Base-by-base conservation (phyloP, 768 basidiomycete genomes). In the Phylloporus arenicola region DNA sequence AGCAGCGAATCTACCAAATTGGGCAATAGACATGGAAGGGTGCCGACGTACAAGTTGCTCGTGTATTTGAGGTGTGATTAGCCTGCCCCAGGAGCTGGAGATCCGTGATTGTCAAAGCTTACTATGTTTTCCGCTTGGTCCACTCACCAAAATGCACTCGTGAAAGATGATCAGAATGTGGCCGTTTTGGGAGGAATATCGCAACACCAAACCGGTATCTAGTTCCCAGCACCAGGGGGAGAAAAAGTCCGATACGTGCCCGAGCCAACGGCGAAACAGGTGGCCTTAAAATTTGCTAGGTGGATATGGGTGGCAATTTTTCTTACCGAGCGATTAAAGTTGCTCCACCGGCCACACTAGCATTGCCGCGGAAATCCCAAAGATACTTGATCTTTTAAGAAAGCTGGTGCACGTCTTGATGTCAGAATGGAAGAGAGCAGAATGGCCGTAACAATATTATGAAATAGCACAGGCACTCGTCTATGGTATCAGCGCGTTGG, bases 331-430 rank as follows among this genome's bases (percentile, higher is more conserved):
- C 41, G 14, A 27, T 40, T 20, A 40, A 40, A 13, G 20, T 24
- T 14, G 19, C 40, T 16, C 11, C 29, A 30, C 29, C 29, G 3
- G 29, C 41, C 41, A 42, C 10, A 14, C 25, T 7, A 8, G 16
- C 8, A 42, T n/a, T 16, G 3, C n/a, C n/a, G 41, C 41, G n/a
- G 14, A 8, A 22, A 48, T 7, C 50, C 43, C 31, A 35, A 58
- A 47, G 34, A 8, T 45, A 48, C 47, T 55, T 33, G 37, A 44
- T 12, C 20, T 39, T 39, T 27, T 27, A 27, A 35, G 7, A 45
- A 27, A 19, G 10, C 40, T 41, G 6, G 40, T 16, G 13, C 6
- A n/a, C 24, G 7, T 6, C 27, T 8, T 29, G 27, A 10, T 5
- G 27, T 29, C 27, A 9, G 9, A 29, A 10, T 29, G 27, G 7